These are phyloP conservation scores for Scheffersomyces stipitis DNA, from an alignment of 805 yeast genomes.

Conservation along the genomic window DNA sequence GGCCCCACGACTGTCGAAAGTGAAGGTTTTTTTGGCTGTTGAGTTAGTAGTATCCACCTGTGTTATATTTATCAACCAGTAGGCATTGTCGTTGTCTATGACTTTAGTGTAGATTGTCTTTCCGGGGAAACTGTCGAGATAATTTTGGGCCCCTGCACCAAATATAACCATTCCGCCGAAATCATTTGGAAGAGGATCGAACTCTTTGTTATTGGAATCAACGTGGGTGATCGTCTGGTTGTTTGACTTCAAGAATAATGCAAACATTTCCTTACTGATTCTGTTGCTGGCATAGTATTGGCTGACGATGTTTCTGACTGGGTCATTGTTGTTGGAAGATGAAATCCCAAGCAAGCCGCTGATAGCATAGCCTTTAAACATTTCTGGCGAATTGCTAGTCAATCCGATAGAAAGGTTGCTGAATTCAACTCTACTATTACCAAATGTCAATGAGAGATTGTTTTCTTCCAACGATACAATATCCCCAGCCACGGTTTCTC, in stretches of 20 bases:
- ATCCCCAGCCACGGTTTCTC: conserved; percentile 53
- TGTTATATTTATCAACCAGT: conserved; percentile 54
- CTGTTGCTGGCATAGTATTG: conserved; percentile 33
- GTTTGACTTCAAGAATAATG: conserved; percentile 15
- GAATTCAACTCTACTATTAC: conserved; percentile 21
- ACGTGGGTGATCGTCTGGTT: conserved; percentile 13
- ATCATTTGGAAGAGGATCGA: conserved; percentile 26
- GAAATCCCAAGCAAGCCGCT: conserved; percentile 66
- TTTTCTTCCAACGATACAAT: conserved; percentile 36
- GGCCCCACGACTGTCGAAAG: conserved; percentile 35
- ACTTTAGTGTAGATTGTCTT: conserved; percentile 40
- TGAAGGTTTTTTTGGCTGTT: conserved; percentile 9
- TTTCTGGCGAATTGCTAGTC: conserved; percentile 51
- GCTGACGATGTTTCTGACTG: conserved; percentile 38
- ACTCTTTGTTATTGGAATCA: conserved; percentile 15
- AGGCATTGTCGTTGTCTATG: conserved; percentile 30
- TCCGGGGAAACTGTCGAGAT: conserved; percentile 10
- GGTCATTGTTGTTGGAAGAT: conserved; percentile 26
- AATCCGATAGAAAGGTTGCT: conserved; percentile 51
- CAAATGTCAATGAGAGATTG: conserved; percentile 30
- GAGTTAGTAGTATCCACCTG: conserved; percentile 31
- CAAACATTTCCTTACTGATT: conserved; percentile 42
- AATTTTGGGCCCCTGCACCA: conserved; percentile 19
- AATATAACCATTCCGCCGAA: conserved; percentile 27
- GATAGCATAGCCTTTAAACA: conserved; percentile 51